phyloP scores from a whole-genome alignment of 306 rosid genomes.

The Biancaea sappan region DNA sequence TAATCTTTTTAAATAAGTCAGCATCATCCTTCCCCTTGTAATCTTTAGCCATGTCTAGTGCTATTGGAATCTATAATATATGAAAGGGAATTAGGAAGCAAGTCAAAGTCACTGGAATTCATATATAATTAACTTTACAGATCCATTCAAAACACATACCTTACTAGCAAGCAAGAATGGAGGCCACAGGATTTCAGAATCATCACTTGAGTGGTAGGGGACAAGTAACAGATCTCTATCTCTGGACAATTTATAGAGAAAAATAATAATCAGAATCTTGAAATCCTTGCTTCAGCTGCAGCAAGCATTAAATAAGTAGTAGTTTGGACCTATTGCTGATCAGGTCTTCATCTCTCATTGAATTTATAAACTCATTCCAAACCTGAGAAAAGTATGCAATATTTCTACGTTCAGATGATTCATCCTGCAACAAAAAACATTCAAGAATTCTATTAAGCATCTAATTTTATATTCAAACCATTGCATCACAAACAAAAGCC shows the following conservation, averaged over 20 bases:
- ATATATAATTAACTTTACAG: conserved; percentile 16
- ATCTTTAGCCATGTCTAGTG: conserved; percentile 97
- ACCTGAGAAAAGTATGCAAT: conserved; percentile 82
- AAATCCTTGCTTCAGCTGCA: conserved; percentile 21
- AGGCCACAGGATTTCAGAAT: conserved; percentile 94
- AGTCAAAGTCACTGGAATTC: conserved; percentile 22
- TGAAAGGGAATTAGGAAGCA: conserved; percentile 30
- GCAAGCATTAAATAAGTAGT: conserved; percentile 31
- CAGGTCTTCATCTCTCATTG: conserved; percentile 92
- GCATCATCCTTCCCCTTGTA: conserved; percentile 72
- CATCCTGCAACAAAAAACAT: conserved; percentile 58
- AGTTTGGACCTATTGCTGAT: conserved; percentile 75
- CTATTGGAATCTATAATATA: conserved; percentile 87
- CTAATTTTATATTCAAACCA: not conserved
- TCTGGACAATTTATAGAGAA: conserved; percentile 49
- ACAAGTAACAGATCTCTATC: conserved; percentile 91
- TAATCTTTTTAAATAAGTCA: conserved; percentile 77
- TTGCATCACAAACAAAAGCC: conserved; percentile 17
- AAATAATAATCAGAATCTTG: conserved; percentile 43
- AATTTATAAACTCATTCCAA: conserved; percentile 83
- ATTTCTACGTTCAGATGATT: conserved; percentile 46
- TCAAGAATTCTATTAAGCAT: not conserved
- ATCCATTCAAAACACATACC: conserved; percentile 53
- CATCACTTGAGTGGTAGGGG: conserved; percentile 61
- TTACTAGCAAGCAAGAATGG: conserved; percentile 99